A percentile compares a stretch with the other conserved stretches of the same genome.
Conservation (phyloP, 345 rosid genomes). For the Ricinus communis region DNA sequence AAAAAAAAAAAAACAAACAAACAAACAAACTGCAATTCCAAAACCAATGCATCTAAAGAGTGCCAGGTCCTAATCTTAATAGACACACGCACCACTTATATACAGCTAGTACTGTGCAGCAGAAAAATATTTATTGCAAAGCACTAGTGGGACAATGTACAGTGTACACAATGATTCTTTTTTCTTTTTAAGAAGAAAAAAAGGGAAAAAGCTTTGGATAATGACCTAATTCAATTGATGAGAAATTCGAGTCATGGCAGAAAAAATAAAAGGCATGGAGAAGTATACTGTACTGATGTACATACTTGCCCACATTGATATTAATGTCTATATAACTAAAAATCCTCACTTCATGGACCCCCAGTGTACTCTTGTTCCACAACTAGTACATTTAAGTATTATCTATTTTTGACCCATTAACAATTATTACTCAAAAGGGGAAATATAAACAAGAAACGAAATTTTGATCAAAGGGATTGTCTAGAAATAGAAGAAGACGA, state of each 20-base stretch:
- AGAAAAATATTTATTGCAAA: constrained; percentile 1
- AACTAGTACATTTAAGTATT: neutral
- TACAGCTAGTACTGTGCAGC: constrained; percentile 5
- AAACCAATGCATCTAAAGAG: neutral
- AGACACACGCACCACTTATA: neutral
- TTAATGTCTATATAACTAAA: neutral
- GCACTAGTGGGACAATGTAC: neutral
- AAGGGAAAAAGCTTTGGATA: neutral
- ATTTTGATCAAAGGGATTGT: too few relatives aligned
- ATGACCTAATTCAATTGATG: neutral
- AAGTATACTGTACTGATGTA: constrained; percentile 9
- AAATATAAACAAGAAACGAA: neutral
- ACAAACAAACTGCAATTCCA: neutral
- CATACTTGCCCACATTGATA: constrained; percentile 4
- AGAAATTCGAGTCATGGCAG: neutral
- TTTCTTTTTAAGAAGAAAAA: too few relatives aligned
- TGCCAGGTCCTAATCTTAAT: constrained; percentile 11
- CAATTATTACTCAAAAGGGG: neutral
- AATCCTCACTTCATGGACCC: constrained; percentile 12
- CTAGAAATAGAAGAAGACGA: neutral
- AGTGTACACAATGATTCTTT: neutral
- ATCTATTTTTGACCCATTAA: neutral
- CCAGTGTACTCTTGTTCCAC: neutral
- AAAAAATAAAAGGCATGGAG: constrained; percentile 9
- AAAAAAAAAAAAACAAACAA: neutral